Evolutionary conservation across 306 rosid species (phyloP).

Genomic region (Adenanthera pavonina): DNA sequence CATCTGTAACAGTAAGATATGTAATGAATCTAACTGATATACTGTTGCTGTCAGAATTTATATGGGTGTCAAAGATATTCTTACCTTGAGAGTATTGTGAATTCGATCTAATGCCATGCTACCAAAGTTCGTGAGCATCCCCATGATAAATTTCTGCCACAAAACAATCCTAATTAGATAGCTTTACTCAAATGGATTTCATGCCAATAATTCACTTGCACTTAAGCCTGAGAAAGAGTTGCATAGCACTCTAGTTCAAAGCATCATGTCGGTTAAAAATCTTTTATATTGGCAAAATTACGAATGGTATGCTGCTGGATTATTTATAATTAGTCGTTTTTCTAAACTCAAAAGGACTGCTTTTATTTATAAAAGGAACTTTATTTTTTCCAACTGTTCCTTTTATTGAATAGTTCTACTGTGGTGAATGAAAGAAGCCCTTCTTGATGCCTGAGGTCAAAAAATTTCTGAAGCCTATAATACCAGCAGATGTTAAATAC

Average conservation of each 20-base stretch:
- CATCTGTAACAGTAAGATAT: slow-evolving; percentile 60
- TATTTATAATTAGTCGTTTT: not conserved
- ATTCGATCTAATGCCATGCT: slow-evolving; percentile 91
- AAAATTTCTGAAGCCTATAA: slow-evolving; percentile 10
- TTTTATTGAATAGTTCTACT: slow-evolving; percentile 19
- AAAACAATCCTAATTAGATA: slow-evolving; percentile 37
- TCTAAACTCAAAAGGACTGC: slow-evolving; percentile 6
- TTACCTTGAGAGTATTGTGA: slow-evolving; percentile 95
- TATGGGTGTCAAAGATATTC: slow-evolving; percentile 31
- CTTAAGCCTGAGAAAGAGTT: slow-evolving; percentile 22
- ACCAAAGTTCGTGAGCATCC: slow-evolving; percentile 97
- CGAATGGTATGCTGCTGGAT: not conserved
- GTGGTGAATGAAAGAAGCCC: slow-evolving; percentile 21
- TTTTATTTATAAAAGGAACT: slow-evolving; percentile 15
- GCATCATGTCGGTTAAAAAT: not conserved
- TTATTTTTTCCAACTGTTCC: not conserved
- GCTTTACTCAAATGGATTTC: slow-evolving; percentile 29
- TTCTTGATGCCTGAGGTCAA: not conserved
- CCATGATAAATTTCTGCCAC: slow-evolving; percentile 85
- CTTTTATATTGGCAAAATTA: not conserved
- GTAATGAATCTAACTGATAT: slow-evolving; percentile 13
- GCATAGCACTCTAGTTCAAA: not conserved
- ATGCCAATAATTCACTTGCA: not conserved
- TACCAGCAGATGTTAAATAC: slow-evolving; percentile 15
- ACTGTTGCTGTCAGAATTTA: slow-evolving; percentile 1